Evolutionary conservation across 2,329 filamentous ascomycete species (phyloP).

Genomic region (Coniochaeta sp.): DNA sequence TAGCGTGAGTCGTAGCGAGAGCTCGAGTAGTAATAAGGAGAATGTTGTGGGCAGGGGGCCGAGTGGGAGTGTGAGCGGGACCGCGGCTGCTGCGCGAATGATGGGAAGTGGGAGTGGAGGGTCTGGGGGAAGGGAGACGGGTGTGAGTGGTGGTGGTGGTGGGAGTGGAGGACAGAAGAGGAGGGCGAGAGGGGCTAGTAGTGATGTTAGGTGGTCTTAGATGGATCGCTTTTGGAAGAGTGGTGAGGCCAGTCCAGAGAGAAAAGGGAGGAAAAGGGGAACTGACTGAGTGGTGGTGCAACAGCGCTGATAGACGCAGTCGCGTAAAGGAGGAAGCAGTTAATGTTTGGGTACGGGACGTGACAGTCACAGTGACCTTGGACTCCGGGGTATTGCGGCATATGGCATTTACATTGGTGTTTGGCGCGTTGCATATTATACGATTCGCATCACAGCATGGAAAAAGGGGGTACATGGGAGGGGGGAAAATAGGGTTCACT

Average conservation of each 20-base stretch:
- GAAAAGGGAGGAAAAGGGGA: background rate
- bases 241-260: background rate
- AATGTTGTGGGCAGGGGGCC: constrained; percentile 7
- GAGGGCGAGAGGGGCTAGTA: constrained; percentile 14
- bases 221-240: constrained; percentile 1
- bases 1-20: constrained; percentile 7
- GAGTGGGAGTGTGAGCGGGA: background rate
- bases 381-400: too few relatives aligned
- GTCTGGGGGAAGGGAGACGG: constrained; percentile 4
- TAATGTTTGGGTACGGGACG: background rate
- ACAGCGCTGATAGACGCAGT: too few relatives aligned
- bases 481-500: background rate
- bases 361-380: too few relatives aligned
- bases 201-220: constrained; percentile 17
- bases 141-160: constrained; percentile 1
- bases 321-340: too few relatives aligned
- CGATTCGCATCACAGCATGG: background rate
- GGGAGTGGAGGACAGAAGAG: too few relatives aligned
- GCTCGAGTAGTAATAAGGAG: constrained; percentile 16
- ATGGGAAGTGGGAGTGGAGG: too few relatives aligned
- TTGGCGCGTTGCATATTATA: background rate
- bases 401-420: background rate
- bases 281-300: too few relatives aligned
- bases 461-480: background rate
- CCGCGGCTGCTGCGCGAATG: background rate